Evolutionary conservation across 2,329 filamentous ascomycete genomes (phyloP).

Genomic region (Colletotrichum musicola): DNA sequence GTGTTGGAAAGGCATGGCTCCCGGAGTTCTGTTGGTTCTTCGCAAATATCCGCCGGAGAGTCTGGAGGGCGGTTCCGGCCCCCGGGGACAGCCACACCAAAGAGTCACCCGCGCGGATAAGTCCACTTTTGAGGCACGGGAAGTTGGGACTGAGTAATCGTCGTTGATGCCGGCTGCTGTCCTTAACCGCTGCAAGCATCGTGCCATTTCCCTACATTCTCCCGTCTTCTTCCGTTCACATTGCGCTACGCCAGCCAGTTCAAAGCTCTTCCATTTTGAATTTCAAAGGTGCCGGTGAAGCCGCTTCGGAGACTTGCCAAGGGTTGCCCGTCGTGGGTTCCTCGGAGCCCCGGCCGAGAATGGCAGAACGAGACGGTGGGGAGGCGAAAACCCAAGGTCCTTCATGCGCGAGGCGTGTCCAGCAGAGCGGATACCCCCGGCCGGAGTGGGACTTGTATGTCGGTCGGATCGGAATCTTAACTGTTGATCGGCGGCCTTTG

Average conservation of each 20-base stretch:
- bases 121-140: not conserved
- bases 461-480: slow-evolving; percentile 32
- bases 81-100: not conserved
- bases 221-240: not conserved
- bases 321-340: not conserved
- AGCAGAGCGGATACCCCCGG: slow-evolving; percentile 15
- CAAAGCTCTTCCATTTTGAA: slow-evolving; percentile 8
- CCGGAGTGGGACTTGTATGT: slow-evolving; percentile 26
- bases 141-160: not conserved
- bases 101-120: not conserved
- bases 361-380: not conserved
- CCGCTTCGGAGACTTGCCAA: not conserved
- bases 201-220: slow-evolving; percentile 6
- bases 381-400: not conserved
- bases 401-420: slow-evolving; percentile 6
- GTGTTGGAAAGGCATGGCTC: not conserved
- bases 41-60: slow-evolving; percentile 8
- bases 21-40: slow-evolving; percentile 1
- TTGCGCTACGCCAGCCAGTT: too few species aligned
- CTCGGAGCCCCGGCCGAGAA: slow-evolving; percentile 27
- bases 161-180: not conserved
- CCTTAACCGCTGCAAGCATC: slow-evolving; percentile 27
- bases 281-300: not conserved
- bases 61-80: not conserved
- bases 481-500: slow-evolving; percentile 26